phyloP scores from a whole-genome alignment of 2,329 filamentous ascomycete species.

The Apiospora kogelbergensis region DNA sequence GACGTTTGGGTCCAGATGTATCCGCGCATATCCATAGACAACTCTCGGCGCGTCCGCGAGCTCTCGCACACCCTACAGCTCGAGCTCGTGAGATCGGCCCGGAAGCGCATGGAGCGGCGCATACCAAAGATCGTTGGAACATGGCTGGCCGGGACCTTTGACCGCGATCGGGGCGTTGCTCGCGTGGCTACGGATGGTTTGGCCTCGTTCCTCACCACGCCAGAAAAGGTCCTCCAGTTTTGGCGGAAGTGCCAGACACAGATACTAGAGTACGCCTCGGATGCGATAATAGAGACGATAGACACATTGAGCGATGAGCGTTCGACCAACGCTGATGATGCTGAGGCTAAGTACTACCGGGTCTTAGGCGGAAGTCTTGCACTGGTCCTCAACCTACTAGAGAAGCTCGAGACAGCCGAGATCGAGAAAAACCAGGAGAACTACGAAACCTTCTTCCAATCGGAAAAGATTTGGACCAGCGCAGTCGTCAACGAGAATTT shows the following conservation, averaged over 20 bases:
- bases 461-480: constrained; percentile 66
- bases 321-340: constrained; percentile 79
- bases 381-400: constrained; percentile 53
- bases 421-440: constrained; percentile 58
- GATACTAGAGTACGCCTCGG: constrained; percentile 78
- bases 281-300: constrained; percentile 77
- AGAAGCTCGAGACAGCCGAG: constrained; percentile 49
- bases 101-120: constrained; percentile 81
- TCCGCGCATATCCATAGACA: constrained; percentile 87
- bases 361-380: constrained; percentile 61
- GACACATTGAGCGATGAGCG: constrained; percentile 87
- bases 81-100: constrained; percentile 59
- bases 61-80: constrained; percentile 75
- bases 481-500: constrained; percentile 61
- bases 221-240: constrained; percentile 75
- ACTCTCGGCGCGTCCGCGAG: constrained; percentile 83
- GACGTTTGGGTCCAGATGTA: constrained; percentile 91
- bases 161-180: constrained; percentile 76
- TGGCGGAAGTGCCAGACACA: constrained; percentile 79
- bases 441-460: constrained; percentile 67
- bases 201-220: constrained; percentile 70
- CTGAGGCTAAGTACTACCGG: constrained; percentile 79
- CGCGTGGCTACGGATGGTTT: constrained; percentile 78
- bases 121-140: constrained; percentile 77
- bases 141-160: constrained; percentile 91